Percentiles rank a stretch among this genome's conserved stretches.
Evolutionary conservation across 176 grass and related monocot species (phyloP).

Genomic region (Zea mays): DNA sequence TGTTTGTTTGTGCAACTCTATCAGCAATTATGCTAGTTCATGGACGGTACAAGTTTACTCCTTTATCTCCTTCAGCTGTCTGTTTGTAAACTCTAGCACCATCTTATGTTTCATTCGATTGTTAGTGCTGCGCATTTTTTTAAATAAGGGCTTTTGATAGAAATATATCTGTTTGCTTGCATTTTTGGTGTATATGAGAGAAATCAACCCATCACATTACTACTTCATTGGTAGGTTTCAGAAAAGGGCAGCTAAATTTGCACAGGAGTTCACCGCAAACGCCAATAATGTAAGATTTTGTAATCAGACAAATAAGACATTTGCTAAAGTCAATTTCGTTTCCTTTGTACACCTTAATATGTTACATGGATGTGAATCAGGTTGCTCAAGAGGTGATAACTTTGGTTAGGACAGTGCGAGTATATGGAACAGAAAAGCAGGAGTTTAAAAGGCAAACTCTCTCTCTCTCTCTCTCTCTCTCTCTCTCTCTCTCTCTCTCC

Average conservation of each 20-base stretch:
- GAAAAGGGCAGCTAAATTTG: constrained; percentile 84
- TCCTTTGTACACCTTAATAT: constrained; percentile 3
- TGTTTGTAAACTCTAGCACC: constrained; percentile 30
- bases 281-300: constrained; percentile 82
- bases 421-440: constrained; percentile 91
- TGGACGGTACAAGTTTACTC: constrained; percentile 61
- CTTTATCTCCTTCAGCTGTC: constrained; percentile 10
- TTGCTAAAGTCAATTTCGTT: constrained; percentile 23
- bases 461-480: background rate
- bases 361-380: constrained; percentile 55
- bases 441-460: constrained; percentile 72
- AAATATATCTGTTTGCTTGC: constrained; percentile 34
- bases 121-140: background rate
- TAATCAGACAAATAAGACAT: constrained; percentile 30
- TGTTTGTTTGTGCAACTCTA: constrained; percentile 77
- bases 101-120: constrained; percentile 16
- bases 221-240: constrained; percentile 71
- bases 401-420: constrained; percentile 78
- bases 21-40: constrained; percentile 83
- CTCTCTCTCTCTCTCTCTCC: background rate
- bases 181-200: constrained; percentile 8
- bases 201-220: constrained; percentile 23
- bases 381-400: constrained; percentile 92
- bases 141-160: background rate
- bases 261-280: constrained; percentile 86